Conservation (phyloP, 352 stramenopile genomes). For the Globisporangium barbulae region DNA sequence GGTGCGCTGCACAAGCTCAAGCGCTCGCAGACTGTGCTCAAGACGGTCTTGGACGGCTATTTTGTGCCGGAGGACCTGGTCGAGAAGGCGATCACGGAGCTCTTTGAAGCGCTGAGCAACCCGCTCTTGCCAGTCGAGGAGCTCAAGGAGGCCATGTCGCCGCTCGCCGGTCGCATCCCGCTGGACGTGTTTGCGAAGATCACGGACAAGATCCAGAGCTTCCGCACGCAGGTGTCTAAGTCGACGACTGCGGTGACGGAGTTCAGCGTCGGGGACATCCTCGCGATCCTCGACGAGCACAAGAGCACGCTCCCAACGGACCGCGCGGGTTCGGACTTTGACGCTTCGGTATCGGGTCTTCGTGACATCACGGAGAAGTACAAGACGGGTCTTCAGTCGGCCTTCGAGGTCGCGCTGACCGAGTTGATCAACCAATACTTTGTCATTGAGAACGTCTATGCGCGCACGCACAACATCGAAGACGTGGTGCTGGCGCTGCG, state of each 20-base stretch:
- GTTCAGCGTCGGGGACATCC: slow-evolving; percentile 58
- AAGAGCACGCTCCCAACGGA: slow-evolving; percentile 52
- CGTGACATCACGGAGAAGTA: slow-evolving; percentile 78
- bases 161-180: slow-evolving; percentile 95
- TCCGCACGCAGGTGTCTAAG: slow-evolving; percentile 46
- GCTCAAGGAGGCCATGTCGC: slow-evolving; percentile 96
- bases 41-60: slow-evolving; percentile 95
- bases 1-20: slow-evolving; percentile 72
- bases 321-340: slow-evolving; percentile 66
- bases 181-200: slow-evolving; percentile 90
- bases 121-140: slow-evolving; percentile 89
- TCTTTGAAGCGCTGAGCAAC: slow-evolving; percentile 68
- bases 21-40: slow-evolving; percentile 79
- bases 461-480: slow-evolving; percentile 75
- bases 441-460: slow-evolving; percentile 70
- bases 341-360: slow-evolving; percentile 61
- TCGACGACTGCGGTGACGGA: slow-evolving; percentile 25
- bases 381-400: slow-evolving; percentile 63
- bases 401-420: slow-evolving; percentile 56
- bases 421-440: slow-evolving; percentile 85
- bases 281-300: slow-evolving; percentile 59
- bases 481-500: slow-evolving; percentile 84
- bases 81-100: slow-evolving; percentile 81
- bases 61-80: slow-evolving; percentile 83
- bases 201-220: slow-evolving; percentile 73